Base-by-base conservation (phyloP, 495 filamentous ascomycete species). In the Podospora bellae-mahoneyi region DNA sequence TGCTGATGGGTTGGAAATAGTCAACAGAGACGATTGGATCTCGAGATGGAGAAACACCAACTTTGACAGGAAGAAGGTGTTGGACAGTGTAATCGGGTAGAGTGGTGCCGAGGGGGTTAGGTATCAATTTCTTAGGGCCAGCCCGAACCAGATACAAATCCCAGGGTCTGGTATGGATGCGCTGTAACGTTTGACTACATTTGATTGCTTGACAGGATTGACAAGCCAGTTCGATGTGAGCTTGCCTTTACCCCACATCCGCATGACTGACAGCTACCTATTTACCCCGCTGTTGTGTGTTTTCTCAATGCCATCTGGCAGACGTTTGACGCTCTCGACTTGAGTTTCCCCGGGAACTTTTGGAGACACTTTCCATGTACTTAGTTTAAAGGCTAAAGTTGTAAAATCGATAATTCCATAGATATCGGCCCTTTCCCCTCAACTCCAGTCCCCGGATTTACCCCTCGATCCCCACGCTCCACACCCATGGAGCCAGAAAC, bases 11-110 rank as follows among this genome's bases (percentile, higher is more conserved):
- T 48, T 48, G 5, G 34, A 48, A 48, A 48, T 13, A 94, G 92
- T 94, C 67, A 93, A 91, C 73, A 87, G 88, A 54, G 94, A 97
- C 73, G 94, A 97, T 77, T 97, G 88, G 73, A 81, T 93, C 67
- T 94, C 91, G 9, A 84, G 88, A 65, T 92, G 86, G 78, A 87
- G 89, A 65, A 89, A 92, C 70, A 86, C 89, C 0, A 91, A 91
- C 72, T 89, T 82, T 63, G 83, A 82, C 23, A 81, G 83, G 20
- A 78, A 88, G 53, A 76, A 85, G 23, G 81, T 90, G 56, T 20
- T 77, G 86, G 71, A 74, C 79, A 67, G 71, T 72, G 73, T 81
- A 19, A 77, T 74, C 66, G 76, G 81, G 39, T 80, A 74, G 57
- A 7, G 30, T 32, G 30, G 30, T 32, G 30, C 7, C 30, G 30